Percentiles rank a stretch among this genome's conserved stretches.
These are phyloP conservation scores for Sugiyamaella pinicola DNA, from an alignment of 1,139 yeast genomes.

Conservation along the genomic window DNA sequence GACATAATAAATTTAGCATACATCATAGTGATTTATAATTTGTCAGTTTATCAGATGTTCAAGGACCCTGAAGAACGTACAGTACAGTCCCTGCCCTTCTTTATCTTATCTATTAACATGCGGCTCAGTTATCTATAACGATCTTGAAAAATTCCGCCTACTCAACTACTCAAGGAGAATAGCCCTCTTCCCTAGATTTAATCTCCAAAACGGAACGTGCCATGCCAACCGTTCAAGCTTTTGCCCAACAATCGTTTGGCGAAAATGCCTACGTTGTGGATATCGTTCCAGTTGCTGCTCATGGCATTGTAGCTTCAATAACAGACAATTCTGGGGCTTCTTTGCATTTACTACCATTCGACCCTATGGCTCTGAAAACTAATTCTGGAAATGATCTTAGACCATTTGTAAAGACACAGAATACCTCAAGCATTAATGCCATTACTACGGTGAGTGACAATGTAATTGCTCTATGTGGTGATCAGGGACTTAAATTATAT, in stretches of 20 bases:
- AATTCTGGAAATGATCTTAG: conserved; percentile 12
- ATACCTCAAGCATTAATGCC: conserved; percentile 3
- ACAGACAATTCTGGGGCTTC: conserved; percentile 47
- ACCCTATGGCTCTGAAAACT: conserved; percentile 28
- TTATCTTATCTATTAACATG: neutral
- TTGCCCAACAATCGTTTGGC: conserved; percentile 33
- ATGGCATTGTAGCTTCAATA: conserved; percentile 50
- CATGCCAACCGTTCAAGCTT: conserved; percentile 20
- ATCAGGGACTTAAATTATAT: conserved; percentile 69
- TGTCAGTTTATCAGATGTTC: too few species aligned
- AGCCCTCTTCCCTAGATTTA: neutral
- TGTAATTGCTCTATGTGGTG: conserved; percentile 48
- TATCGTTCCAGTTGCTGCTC: conserved; percentile 43
- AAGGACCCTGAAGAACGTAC: too few species aligned
- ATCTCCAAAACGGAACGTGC: neutral
- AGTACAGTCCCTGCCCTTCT: conserved; percentile 8
- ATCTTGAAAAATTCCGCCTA: conserved; percentile 9
- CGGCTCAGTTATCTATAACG: conserved; percentile 3
- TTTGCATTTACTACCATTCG: conserved; percentile 41
- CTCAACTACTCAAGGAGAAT: too few species aligned
- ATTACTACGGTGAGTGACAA: conserved; percentile 36
- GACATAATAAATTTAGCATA: too few species aligned
- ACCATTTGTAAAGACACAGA: conserved; percentile 12
- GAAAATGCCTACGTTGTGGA: conserved; percentile 55
- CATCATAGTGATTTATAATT: neutral